These are phyloP conservation scores for Backusella luteola DNA, from an alignment of 192 early-diverging fungal genomes.

Conservation along the genomic window DNA sequence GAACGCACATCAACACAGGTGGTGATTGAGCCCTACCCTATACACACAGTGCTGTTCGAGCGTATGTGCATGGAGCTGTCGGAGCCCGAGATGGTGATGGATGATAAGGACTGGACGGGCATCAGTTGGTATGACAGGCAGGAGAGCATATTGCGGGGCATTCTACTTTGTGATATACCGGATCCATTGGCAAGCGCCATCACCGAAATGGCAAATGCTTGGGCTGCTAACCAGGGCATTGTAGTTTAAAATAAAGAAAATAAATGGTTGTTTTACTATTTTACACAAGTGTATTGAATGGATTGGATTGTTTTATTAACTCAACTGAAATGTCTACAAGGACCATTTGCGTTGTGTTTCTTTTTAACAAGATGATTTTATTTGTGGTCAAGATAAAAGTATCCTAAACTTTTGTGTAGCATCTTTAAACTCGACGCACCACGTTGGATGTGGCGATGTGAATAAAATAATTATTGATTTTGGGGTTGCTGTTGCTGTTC, in stretches of 20 bases:
- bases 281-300: too few species aligned
- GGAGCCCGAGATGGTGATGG: neutral
- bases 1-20: neutral
- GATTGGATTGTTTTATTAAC: too few species aligned
- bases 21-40: neutral
- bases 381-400: too few species aligned
- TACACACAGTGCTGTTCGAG: neutral
- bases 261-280: too few species aligned
- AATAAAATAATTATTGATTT: neutral
- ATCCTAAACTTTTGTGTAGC: too few species aligned
- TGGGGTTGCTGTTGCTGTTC: neutral
- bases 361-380: too few species aligned
- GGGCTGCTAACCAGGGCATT: slow-evolving; percentile 1
- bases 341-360: too few species aligned
- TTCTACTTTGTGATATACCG: slow-evolving; percentile 1
- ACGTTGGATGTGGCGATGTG: neutral
- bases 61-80: neutral
- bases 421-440: too few species aligned
- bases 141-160: neutral
- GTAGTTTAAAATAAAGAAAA: neutral
- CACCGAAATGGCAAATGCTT: neutral
- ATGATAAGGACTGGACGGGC: neutral
- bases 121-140: neutral
- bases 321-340: too few species aligned
- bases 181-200: neutral